phyloP scores from a whole-genome alignment of 495 filamentous ascomycete genomes.

The Letharia columbiana region DNA sequence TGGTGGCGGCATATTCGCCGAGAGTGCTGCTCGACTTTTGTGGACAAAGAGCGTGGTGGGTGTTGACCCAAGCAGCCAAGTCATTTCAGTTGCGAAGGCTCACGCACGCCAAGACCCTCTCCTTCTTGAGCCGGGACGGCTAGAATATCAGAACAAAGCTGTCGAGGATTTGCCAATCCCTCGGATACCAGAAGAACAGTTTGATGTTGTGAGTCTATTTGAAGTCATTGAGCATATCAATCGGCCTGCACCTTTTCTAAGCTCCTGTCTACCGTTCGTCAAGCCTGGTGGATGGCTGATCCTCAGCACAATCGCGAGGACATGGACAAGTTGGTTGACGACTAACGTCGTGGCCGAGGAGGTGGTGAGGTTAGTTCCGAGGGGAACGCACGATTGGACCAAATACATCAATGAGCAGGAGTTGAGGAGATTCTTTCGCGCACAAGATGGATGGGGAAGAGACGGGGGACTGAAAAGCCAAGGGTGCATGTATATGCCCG shows the following conservation, averaged over 20 bases:
- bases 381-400: conserved; percentile 83
- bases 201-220: conserved; percentile 77
- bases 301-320: conserved; percentile 81
- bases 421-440: conserved; percentile 52
- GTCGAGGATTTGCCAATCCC: conserved; percentile 58
- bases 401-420: conserved; percentile 90
- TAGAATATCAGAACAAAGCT: conserved; percentile 61
- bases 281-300: conserved; percentile 89
- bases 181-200: conserved; percentile 34
- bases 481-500: conserved; percentile 87
- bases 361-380: conserved; percentile 75
- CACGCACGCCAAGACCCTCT: conserved; percentile 65
- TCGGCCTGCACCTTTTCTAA: conserved; percentile 61
- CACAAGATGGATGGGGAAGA: conserved; percentile 45
- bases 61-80: conserved; percentile 74
- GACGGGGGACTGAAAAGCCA: conserved; percentile 46
- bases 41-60: conserved; percentile 62
- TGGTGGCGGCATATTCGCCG: conserved; percentile 93
- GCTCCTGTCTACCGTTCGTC: conserved; percentile 58
- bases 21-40: conserved; percentile 69
- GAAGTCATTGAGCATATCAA: conserved; percentile 91
- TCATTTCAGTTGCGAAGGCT: conserved; percentile 65
- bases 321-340: conserved; percentile 75
- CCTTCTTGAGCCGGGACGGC: conserved; percentile 42
- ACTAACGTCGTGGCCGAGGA: conserved; percentile 93